Percentiles rank a stretch among this genome's conserved stretches.
Evolutionary conservation across 2,329 filamentous ascomycete species (phyloP).

Genomic region (Fusarium sp.): DNA sequence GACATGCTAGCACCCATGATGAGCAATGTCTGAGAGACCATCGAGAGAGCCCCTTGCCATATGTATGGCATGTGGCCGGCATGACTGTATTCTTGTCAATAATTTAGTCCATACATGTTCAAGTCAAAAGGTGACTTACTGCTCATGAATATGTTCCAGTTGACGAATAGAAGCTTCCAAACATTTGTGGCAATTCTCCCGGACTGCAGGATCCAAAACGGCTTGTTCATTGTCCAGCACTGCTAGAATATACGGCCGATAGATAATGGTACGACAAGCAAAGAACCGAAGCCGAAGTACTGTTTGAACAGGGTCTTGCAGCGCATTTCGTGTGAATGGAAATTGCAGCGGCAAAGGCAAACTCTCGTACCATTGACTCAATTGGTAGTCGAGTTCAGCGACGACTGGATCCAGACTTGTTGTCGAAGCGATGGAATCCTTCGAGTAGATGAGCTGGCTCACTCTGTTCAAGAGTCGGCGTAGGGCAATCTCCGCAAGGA

Average conservation of each 20-base stretch:
- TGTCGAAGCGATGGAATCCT: constrained; percentile 76
- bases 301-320: constrained; percentile 80
- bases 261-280: constrained; percentile 87
- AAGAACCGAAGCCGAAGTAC: constrained; percentile 84
- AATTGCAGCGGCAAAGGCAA: constrained; percentile 81
- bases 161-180: constrained; percentile 83
- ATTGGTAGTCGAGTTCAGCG: constrained; percentile 82
- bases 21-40: constrained; percentile 82
- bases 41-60: constrained; percentile 85
- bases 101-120: neutral
- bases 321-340: constrained; percentile 73
- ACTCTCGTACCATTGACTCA: constrained; percentile 86
- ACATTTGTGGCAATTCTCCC: constrained; percentile 83
- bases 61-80: constrained; percentile 87
- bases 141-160: constrained; percentile 80
- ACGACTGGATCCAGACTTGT: constrained; percentile 81
- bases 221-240: constrained; percentile 82
- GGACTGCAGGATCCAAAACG: constrained; percentile 75
- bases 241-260: constrained; percentile 82
- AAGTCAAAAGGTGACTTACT: constrained; percentile 62
- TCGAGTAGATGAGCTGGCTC: constrained; percentile 82
- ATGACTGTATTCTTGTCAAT: constrained; percentile 61
- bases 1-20: constrained; percentile 89
- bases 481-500: constrained; percentile 83
- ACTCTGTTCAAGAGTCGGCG: constrained; percentile 81